These are phyloP conservation scores for Lodderomyces orthopsilosis DNA, from an alignment of 1,139 yeast genomes.

Conservation along the genomic window DNA sequence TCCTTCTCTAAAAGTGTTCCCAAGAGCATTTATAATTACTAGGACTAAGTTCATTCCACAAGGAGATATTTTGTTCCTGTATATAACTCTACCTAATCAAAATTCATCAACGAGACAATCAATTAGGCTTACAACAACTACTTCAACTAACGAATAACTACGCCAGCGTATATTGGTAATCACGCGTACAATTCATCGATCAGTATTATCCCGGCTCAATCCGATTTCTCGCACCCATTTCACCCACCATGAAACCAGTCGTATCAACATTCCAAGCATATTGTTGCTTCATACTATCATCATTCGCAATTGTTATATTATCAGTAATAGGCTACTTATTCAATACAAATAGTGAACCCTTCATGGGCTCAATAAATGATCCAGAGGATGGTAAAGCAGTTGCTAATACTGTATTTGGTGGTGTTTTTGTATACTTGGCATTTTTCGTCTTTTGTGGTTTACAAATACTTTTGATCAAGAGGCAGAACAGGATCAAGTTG, in stretches of 20 bases:
- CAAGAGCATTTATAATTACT: no score
- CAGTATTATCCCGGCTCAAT: background rate
- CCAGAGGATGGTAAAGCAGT: constrained; percentile 94
- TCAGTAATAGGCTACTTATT: constrained; percentile 82
- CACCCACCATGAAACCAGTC: constrained; percentile 30
- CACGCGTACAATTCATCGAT: background rate
- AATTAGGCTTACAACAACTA: background rate
- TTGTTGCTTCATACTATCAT: constrained; percentile 90
- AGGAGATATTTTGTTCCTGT: no score
- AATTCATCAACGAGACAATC: background rate
- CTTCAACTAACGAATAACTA: no score
- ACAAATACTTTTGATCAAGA: constrained; percentile 64
- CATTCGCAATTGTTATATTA: constrained; percentile 85
- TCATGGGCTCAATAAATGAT: constrained; percentile 88
- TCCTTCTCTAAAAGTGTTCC: no score
- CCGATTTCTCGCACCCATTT: background rate
- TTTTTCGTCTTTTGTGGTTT: constrained; percentile 88
- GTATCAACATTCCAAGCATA: constrained; percentile 75
- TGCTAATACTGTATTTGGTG: constrained; percentile 85
- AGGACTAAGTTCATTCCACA: no score
- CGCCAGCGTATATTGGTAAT: no score
- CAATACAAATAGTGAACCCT: constrained; percentile 77
- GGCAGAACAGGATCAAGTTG: constrained; percentile 56
- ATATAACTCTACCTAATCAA: background rate
- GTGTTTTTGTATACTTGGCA: constrained; percentile 76